phyloP scores from a whole-genome alignment of 2,329 filamentous ascomycete genomes.

The Beauveria medogensis region DNA sequence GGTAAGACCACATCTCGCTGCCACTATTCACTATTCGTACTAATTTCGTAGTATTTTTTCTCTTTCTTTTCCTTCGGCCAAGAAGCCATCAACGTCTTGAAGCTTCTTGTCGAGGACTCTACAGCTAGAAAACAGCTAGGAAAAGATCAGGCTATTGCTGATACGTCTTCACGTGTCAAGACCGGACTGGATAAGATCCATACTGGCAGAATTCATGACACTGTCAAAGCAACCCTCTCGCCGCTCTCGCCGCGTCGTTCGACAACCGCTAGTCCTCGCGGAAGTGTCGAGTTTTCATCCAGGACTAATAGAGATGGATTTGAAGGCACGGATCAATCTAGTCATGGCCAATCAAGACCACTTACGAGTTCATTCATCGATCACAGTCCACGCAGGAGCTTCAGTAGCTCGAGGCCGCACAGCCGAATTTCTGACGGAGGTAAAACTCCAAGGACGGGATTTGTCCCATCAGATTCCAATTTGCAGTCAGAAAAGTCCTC shows the following conservation, averaged over 20 bases:
- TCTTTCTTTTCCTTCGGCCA: conserved; percentile 85
- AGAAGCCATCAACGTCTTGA: conserved; percentile 74
- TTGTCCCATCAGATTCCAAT: conserved; percentile 66
- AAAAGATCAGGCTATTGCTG: conserved; percentile 15
- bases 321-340: conserved; percentile 39
- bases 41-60: conserved; percentile 69
- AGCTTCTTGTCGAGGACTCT: conserved; percentile 60
- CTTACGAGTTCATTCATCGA: conserved; percentile 35
- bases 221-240: conserved; percentile 53
- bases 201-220: conserved; percentile 40
- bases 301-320: conserved; percentile 48
- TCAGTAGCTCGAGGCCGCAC: conserved; percentile 49
- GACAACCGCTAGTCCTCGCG: conserved; percentile 42
- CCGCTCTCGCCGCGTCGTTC: conserved; percentile 38
- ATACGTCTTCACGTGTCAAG: conserved; percentile 18
- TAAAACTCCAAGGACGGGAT: conserved; percentile 33
- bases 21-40: not conserved
- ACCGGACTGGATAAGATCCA: conserved; percentile 23
- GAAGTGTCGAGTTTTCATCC: conserved; percentile 41
- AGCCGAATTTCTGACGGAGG: conserved; percentile 37
- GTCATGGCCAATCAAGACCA: conserved; percentile 34
- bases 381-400: conserved; percentile 48
- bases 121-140: conserved; percentile 22
- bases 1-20: conserved; percentile 37
- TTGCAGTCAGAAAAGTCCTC: conserved; percentile 49